Evolutionary conservation across 768 basidiomycete species (phyloP).

Genomic region (Psilocybe azurescens): DNA sequence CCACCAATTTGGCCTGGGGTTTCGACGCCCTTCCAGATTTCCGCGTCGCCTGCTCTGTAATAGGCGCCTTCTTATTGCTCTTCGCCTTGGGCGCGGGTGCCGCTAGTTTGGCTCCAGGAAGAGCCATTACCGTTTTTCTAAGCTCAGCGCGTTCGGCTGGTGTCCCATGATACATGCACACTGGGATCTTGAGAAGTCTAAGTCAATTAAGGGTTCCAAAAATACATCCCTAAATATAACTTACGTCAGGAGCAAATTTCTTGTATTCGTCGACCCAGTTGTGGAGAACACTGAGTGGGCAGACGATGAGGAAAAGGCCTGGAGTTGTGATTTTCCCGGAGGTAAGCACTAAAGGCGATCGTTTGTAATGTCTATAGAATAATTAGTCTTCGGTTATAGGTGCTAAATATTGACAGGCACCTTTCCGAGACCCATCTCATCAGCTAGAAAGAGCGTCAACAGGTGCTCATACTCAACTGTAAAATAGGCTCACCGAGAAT

Average conservation of each 20-base stretch:
- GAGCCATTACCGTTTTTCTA: slow-evolving; percentile 63
- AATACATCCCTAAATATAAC: slow-evolving; percentile 22
- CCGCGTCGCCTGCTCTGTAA: slow-evolving; percentile 25
- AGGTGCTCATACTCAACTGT: neutral
- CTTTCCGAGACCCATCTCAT: slow-evolving; percentile 96
- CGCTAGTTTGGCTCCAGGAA: slow-evolving; percentile 21
- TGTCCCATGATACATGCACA: slow-evolving; percentile 90
- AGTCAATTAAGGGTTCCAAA: neutral
- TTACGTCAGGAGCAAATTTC: slow-evolving; percentile 81
- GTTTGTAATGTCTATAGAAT: slow-evolving; percentile 83
- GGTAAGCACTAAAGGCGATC: slow-evolving; percentile 91
- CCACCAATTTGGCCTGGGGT: neutral
- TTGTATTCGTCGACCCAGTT: slow-evolving; percentile 90
- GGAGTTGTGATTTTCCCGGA: slow-evolving; percentile 73
- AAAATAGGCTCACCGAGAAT: slow-evolving; percentile 62
- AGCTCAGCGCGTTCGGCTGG: slow-evolving; percentile 83
- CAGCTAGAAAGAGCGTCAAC: slow-evolving; percentile 51
- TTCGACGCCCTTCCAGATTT: slow-evolving; percentile 20
- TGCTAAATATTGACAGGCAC: slow-evolving; percentile 36
- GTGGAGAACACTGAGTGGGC: slow-evolving; percentile 91
- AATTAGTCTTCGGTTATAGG: neutral
- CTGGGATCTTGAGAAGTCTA: slow-evolving; percentile 66
- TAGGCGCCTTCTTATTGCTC: slow-evolving; percentile 6
- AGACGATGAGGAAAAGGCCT: slow-evolving; percentile 90
- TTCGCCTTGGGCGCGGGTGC: slow-evolving; percentile 22